These are phyloP conservation scores for Lepidium africanum DNA, from an alignment of 345 rosid species.

Conservation along the genomic window DNA sequence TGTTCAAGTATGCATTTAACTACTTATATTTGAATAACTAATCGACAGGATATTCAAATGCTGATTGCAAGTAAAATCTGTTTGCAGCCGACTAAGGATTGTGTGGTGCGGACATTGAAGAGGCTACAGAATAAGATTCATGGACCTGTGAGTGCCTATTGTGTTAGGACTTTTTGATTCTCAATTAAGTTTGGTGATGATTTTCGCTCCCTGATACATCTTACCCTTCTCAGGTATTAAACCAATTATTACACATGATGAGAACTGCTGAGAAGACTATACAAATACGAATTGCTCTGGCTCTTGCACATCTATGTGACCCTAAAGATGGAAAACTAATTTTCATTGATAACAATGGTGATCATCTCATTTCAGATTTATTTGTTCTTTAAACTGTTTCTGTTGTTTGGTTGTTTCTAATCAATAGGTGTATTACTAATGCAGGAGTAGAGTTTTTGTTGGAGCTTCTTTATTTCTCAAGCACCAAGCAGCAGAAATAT, in stretches of 20 bases:
- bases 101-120: conserved; percentile 60
- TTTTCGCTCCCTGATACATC: background rate
- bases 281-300: conserved; percentile 51
- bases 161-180: background rate
- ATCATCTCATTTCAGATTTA: background rate
- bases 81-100: conserved; percentile 61
- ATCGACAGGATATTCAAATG: background rate
- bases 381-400: background rate
- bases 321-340: conserved; percentile 44
- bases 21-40: background rate
- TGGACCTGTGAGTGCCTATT: conserved; percentile 45
- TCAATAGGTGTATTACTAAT: background rate
- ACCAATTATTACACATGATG: conserved; percentile 50
- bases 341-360: conserved; percentile 64
- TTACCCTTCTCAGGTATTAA: conserved; percentile 38
- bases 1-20: conserved; percentile 40
- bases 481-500: conserved; percentile 44
- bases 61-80: background rate
- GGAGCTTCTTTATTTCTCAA: conserved; percentile 49
- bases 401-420: background rate
- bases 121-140: conserved; percentile 60
- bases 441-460: conserved; percentile 52
- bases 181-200: background rate
- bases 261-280: conserved; percentile 36
- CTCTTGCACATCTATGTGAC: conserved; percentile 70